A percentile compares a stretch with the other conserved stretches of the same genome.
phyloP scores from a whole-genome alignment of 208 protist species.

The Histomonas meleagridis region DNA sequence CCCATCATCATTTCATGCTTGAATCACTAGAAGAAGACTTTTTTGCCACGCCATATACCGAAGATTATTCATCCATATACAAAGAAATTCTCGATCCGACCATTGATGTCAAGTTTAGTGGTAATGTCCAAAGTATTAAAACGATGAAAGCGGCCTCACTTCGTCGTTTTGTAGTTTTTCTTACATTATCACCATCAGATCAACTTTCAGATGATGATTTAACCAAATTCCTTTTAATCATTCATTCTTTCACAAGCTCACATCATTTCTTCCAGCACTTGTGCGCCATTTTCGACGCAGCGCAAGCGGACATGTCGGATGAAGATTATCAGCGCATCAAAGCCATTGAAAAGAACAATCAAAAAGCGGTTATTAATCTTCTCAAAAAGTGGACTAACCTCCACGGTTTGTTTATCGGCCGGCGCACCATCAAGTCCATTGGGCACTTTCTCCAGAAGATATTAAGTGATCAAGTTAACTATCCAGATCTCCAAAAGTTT shows the following conservation, averaged over 20 bases:
- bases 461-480: neutral
- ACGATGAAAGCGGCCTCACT: neutral
- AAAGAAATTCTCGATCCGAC: neutral
- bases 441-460: neutral
- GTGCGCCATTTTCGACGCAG: neutral
- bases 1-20: neutral
- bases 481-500: neutral
- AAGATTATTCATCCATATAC: conserved; percentile 25
- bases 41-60: neutral
- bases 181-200: neutral
- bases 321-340: neutral
- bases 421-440: neutral
- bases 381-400: neutral
- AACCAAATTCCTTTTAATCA: neutral
- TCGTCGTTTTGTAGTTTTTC: neutral
- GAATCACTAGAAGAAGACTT: conserved; percentile 28
- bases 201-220: neutral
- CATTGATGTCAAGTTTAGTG: neutral
- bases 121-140: neutral
- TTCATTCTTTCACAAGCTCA: neutral
- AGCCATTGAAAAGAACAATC: neutral
- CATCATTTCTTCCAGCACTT: conserved; percentile 27
- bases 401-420: neutral
- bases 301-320: neutral
- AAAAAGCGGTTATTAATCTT: neutral